These are phyloP conservation scores for Xylariaceae sp. DNA, from an alignment of 2,329 filamentous ascomycete species.

Conservation along the genomic window DNA sequence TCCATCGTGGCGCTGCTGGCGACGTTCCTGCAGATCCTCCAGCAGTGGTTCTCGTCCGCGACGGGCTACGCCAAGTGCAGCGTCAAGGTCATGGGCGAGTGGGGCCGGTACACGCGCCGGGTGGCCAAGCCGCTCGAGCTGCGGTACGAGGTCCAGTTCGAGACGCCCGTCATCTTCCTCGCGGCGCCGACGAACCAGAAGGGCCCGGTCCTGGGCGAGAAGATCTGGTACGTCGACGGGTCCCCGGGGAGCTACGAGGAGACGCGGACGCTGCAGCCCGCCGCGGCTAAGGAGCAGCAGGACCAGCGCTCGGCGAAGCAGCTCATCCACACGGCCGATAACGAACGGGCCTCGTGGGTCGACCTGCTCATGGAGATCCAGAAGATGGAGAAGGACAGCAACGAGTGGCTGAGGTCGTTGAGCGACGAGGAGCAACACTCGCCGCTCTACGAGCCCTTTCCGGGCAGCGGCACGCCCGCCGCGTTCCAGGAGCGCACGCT, in stretches of 20 bases:
- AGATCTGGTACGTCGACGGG: slow-evolving; percentile 14
- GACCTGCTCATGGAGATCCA: slow-evolving; percentile 25
- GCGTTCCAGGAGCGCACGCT: slow-evolving; percentile 5
- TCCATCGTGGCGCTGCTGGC: slow-evolving; percentile 10
- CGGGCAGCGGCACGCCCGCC: neutral
- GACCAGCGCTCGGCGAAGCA: slow-evolving; percentile 4
- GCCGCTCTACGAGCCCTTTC: slow-evolving; percentile 2
- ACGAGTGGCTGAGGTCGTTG: slow-evolving; percentile 17
- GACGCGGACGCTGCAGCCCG: slow-evolving; percentile 6
- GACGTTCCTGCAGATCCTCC: slow-evolving; percentile 11
- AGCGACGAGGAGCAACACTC: too few relatives aligned
- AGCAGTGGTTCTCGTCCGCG: slow-evolving; percentile 12
- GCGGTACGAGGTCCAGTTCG: slow-evolving; percentile 17
- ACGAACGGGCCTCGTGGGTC: slow-evolving; percentile 30
- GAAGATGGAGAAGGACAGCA: slow-evolving; percentile 22
- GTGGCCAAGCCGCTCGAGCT: slow-evolving; percentile 12
- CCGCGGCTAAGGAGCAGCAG: slow-evolving; percentile 4
- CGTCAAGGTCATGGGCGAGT: slow-evolving; percentile 14
- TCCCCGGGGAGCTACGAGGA: slow-evolving; percentile 10
- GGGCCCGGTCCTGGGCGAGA: slow-evolving; percentile 8
- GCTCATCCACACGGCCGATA: slow-evolving; percentile 27
- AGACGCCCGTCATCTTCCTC: slow-evolving; percentile 17
- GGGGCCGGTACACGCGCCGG: slow-evolving; percentile 10
- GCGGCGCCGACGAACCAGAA: slow-evolving; percentile 10
- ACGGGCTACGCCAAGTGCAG: slow-evolving; percentile 5